phyloP scores from a whole-genome alignment of 1,284 basidiomycete genomes.

The Apiotrichum gracile region DNA sequence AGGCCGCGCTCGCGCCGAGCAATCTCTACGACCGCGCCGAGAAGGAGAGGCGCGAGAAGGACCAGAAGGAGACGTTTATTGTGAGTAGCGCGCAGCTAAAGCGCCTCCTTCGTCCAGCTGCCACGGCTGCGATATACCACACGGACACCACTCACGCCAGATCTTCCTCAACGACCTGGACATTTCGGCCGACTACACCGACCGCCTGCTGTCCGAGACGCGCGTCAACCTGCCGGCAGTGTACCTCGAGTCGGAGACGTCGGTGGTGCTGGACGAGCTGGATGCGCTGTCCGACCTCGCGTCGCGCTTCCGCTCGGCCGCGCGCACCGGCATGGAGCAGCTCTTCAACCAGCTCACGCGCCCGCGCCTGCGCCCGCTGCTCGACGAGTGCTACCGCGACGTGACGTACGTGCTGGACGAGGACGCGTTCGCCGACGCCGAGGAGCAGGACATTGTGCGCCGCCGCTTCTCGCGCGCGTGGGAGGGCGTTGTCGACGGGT shows the following conservation, averaged over 20 bases:
- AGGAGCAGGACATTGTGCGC: constrained; percentile 75
- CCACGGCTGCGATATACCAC: too few relatives aligned
- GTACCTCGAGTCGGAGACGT: constrained; percentile 60
- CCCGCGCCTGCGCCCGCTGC: constrained; percentile 72
- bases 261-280: constrained; percentile 32
- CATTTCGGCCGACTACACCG: constrained; percentile 75
- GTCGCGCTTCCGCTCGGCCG: constrained; percentile 61
- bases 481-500: constrained; percentile 76
- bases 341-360: constrained; percentile 88
- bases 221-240: constrained; percentile 59
- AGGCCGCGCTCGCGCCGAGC: constrained; percentile 69
- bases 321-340: constrained; percentile 82
- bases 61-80: constrained; percentile 69
- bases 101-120: too few relatives aligned
- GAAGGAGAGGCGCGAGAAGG: constrained; percentile 68
- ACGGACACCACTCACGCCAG: constrained; percentile 48
- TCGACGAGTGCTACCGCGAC: constrained; percentile 84
- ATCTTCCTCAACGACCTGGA: constrained; percentile 84
- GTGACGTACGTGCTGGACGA: constrained; percentile 84
- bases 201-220: constrained; percentile 68
- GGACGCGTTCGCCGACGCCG: constrained; percentile 71
- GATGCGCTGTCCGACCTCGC: constrained; percentile 42
- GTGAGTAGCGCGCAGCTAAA: constrained; percentile 52
- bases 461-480: constrained; percentile 81
- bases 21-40: constrained; percentile 37